Base-by-base conservation (phyloP, 106 monocot genomes). In the Dendrobium catenatum region DNA sequence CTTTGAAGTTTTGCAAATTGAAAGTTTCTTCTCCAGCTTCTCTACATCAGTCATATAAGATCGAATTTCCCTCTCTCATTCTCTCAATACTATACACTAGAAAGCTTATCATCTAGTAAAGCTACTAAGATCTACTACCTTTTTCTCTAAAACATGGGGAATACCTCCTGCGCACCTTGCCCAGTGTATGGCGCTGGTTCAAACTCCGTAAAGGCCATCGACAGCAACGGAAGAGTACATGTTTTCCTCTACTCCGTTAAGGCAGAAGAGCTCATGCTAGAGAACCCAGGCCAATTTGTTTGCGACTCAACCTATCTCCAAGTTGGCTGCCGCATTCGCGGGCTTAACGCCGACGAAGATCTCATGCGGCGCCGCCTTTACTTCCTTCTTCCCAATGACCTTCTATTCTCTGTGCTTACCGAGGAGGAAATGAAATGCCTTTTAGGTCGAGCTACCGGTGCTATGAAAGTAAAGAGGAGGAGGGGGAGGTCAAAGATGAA, bases 331-430 rank as follows among this genome's bases (percentile, higher is more conserved):
- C 84, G 95, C 3, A 29, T 92, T 7, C 85, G 90, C 0, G 90
- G 92, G 2, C 73, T 95, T 3, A 74, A 79, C 2, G 83, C 84
- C 27, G 85, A 88, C 56, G 87, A 86, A 47, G 81, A 79, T 74
- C 87, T 95, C 56, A 68, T 75, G 66, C 78, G 78, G 20, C 51
- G 54, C 55, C 82, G 76, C 51, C 78, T 88, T 44, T 95, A 90
- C 88, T 92, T 90, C 64, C 85, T 95, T 31, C 92, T 95, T 0
- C 92, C 94, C 4, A 80, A 87, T 37, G 94, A 95, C 54, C 88
- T 95, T 85, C 83, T 95, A 55, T 95, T 88, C 85, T 95, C 94
- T 1, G 94, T 95, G 55, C 90, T 95, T 42, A 90, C 92, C 8
- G 92, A 92, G 27, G 92, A 95, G 73, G 94, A 95, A 83, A 84